Evolutionary conservation across 2,329 filamentous ascomycete genomes (phyloP), one percentile per base, ranked within the genome.

Genomic region (Sporothrix globosa): DNA sequence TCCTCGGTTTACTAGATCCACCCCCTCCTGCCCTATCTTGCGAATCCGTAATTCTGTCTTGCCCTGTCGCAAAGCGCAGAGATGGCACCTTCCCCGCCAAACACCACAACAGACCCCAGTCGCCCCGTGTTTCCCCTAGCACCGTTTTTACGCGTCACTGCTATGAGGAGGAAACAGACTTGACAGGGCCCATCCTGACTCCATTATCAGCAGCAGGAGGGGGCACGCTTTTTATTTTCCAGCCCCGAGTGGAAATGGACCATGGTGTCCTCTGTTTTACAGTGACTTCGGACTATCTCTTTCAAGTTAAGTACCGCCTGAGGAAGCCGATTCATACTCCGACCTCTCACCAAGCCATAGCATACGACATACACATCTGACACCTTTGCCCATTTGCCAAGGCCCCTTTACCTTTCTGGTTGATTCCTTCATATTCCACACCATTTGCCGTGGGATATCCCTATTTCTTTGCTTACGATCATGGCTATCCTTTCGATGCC

Each of bases 41-140:
- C 41, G 14, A 44, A 44, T 34, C 34, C 34, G 34, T 34, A 34
- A 34, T 9, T 9, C 34, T 6, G 11, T 44, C 19, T 60, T 10
- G 14, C 44, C n/a, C 44, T 30, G 13, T 60, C 19, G 27, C 19
- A 60, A 11, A 11, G 13, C 6, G 11, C 54, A 44, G 21, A 50
- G 24, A 65, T 21, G 58, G 60, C 60, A 65, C 53, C 30, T 69
- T 52, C 67, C 67, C 66, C 66, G 41, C 48, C 65, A 53, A 58
- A 58, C 41, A 27, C 21, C 41, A 50, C 54, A 34, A 56, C 19
- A 27, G 24, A 50, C 53, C 53, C 53, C 67, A 46, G 67, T n/a
- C 56, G 56, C 67, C 67, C 54, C 67, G 54, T 69, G 56, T 61
- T 69, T 52, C 50, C 7, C 56, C 56, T 44, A n/a, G n/a, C 58